phyloP scores from a whole-genome alignment of 2,329 filamentous ascomycete genomes.

The Aspergillus transmontanensis region DNA sequence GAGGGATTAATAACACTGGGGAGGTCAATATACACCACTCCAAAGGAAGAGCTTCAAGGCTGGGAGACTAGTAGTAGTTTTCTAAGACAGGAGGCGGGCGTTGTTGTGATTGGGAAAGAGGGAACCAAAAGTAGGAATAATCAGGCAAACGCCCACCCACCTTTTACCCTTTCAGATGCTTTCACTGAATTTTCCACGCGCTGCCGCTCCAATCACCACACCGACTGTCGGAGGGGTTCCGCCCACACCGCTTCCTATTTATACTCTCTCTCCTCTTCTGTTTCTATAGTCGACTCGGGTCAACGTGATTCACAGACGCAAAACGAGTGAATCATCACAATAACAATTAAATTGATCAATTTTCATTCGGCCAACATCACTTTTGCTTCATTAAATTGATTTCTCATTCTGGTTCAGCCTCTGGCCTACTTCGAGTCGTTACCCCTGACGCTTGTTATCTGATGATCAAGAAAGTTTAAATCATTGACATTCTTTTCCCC shows the following conservation, averaged over 20 bases:
- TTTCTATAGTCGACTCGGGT: no score
- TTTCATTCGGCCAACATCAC: neutral
- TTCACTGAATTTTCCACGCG: slow-evolving; percentile 26
- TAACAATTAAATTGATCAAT: neutral
- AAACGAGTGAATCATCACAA: neutral
- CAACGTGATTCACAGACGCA: neutral
- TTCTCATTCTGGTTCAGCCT: neutral
- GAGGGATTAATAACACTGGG: neutral
- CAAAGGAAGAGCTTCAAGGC: neutral
- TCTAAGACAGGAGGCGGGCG: neutral
- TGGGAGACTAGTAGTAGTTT: neutral
- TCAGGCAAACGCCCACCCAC: slow-evolving; percentile 3
- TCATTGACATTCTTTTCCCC: neutral
- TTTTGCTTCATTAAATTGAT: neutral
- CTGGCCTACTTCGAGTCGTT: neutral
- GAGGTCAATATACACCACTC: neutral
- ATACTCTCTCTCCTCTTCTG: neutral
- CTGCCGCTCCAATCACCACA: slow-evolving; percentile 28
- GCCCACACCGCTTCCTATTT: slow-evolving; percentile 4
- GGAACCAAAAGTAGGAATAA: slow-evolving; percentile 8
- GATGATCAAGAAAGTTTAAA: neutral
- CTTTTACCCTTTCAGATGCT: neutral
- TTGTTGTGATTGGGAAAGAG: slow-evolving; percentile 10
- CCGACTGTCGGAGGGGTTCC: slow-evolving; percentile 18
- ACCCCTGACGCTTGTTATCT: neutral